phyloP scores from a whole-genome alignment of 2,329 filamentous ascomycete species.

The Phyllosticta ampelicida region DNA sequence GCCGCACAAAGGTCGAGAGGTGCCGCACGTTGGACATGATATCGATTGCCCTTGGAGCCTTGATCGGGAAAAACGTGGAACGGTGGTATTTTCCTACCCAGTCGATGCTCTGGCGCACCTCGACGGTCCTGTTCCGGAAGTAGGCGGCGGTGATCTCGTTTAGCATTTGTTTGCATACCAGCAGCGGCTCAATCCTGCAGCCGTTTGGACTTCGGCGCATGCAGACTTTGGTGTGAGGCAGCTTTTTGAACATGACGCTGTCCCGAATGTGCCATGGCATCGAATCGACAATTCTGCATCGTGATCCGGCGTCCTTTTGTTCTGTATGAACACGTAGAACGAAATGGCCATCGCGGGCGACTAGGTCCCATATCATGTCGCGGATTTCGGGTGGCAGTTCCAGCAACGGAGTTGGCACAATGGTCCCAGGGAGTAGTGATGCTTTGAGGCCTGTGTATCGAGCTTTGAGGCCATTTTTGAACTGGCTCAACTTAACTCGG shows the following conservation, averaged over 20 bases:
- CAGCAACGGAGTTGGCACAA: neutral
- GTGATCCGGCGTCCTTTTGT: no score
- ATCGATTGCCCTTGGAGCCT: neutral
- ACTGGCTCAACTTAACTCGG: neutral
- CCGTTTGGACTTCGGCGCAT: neutral
- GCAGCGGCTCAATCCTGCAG: neutral
- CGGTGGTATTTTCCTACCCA: neutral
- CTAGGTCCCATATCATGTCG: neutral
- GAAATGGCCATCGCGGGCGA: neutral
- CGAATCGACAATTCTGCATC: no score
- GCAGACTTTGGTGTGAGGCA: no score
- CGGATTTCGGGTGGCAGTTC: neutral
- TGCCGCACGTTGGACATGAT: neutral
- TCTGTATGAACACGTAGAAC: neutral
- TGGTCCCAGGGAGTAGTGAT: neutral
- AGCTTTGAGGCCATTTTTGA: neutral
- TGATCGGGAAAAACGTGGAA: neutral
- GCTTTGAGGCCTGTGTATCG: neutral
- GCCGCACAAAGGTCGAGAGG: neutral
- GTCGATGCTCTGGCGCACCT: neutral
- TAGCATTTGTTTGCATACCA: neutral
- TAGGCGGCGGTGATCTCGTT: neutral
- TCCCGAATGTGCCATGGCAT: no score
- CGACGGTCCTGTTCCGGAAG: neutral
- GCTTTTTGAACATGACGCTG: no score